Evolutionary conservation across 1,139 yeast species (phyloP).

Genomic region (Yamadazyma buinensis): DNA sequence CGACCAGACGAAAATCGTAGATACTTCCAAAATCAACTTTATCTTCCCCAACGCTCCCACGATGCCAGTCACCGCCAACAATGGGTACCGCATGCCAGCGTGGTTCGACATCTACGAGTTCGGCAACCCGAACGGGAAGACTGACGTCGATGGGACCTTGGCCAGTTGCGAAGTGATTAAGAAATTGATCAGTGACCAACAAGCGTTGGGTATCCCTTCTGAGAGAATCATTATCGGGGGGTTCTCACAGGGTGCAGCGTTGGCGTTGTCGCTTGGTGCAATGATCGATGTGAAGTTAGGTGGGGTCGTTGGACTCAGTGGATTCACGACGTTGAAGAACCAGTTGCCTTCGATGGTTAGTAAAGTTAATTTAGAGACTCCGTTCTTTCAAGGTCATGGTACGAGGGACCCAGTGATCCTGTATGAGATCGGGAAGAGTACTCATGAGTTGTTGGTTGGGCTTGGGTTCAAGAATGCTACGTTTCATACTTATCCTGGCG

Average conservation of each 20-base stretch:
- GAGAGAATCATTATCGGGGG: constrained; percentile 85
- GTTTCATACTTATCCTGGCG: constrained; percentile 59
- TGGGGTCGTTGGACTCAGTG: constrained; percentile 76
- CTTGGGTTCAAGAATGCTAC: constrained; percentile 51
- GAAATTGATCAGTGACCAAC: constrained; percentile 57
- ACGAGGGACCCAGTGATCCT: constrained; percentile 65
- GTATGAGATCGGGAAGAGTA: constrained; percentile 42
- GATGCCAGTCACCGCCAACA: constrained; percentile 64
- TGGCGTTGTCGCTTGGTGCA: constrained; percentile 56
- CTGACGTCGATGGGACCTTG: constrained; percentile 65
- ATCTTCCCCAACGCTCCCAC: constrained; percentile 87
- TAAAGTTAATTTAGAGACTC: constrained; percentile 55
- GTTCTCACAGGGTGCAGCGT: constrained; percentile 90
- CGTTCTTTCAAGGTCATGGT: constrained; percentile 90
- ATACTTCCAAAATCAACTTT: constrained; percentile 62
- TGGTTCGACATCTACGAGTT: constrained; percentile 82
- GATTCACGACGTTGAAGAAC: constrained; percentile 60
- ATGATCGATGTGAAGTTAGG: constrained; percentile 60
- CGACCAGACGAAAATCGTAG: constrained; percentile 38
- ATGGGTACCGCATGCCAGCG: constrained; percentile 68
- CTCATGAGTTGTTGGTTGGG: constrained; percentile 43
- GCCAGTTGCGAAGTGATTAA: constrained; percentile 53
- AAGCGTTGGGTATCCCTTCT: constrained; percentile 56
- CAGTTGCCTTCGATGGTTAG: constrained; percentile 26
- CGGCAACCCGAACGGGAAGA: constrained; percentile 43